Percentiles rank a stretch among this genome's conserved stretches.
phyloP scores from a whole-genome alignment of 441 rosid genomes.

The Pelargonium citronellum region DNA sequence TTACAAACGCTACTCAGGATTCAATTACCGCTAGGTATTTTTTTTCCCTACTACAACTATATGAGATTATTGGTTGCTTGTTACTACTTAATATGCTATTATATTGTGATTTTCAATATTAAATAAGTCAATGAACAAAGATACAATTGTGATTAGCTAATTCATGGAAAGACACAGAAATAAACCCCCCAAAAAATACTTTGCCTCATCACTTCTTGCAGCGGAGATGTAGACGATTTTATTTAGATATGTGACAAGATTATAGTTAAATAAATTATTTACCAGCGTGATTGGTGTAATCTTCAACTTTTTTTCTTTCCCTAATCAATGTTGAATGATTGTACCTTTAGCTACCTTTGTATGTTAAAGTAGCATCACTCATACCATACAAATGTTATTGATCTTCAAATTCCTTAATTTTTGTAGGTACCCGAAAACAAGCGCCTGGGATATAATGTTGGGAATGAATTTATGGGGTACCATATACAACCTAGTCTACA shows the following conservation, averaged over 20 bases:
- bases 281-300: neutral
- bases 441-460: constrained; percentile 92
- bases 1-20: constrained; percentile 96
- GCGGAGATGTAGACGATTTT: too few relatives aligned
- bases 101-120: neutral
- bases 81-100: neutral
- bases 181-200: neutral
- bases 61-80: too few relatives aligned
- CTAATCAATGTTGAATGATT: neutral
- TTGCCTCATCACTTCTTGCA: neutral
- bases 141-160: neutral
- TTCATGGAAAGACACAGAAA: neutral
- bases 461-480: constrained; percentile 98
- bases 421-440: constrained; percentile 70
- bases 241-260: too few relatives aligned
- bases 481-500: constrained; percentile 74
- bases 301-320: neutral
- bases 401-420: neutral
- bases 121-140: neutral
- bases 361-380: neutral
- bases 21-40: constrained; percentile 64
- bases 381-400: neutral
- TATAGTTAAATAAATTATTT: neutral
- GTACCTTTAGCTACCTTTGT: neutral
- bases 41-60: too few relatives aligned